Evolutionary conservation across 176 grass and related monocot genomes (phyloP), one percentile per base, ranked within the genome.

Genomic region (Saccharum officinarum): DNA sequence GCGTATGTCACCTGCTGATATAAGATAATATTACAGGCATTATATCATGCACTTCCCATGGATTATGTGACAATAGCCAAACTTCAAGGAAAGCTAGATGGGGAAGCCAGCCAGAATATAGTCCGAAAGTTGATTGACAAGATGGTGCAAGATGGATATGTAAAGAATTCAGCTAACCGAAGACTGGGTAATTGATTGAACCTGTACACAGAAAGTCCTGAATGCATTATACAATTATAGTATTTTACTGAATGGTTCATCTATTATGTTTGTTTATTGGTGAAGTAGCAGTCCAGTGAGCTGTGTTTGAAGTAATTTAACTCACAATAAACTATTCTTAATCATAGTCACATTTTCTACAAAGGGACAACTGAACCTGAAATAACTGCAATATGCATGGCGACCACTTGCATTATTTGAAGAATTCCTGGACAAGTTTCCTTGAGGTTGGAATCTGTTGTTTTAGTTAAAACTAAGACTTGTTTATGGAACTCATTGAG

Each of bases 61-160:
- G 92, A 99, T 91, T 96, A 94, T 81, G 93, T 94, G 59, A 89
- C 97, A 79, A 4, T 96, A 88, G 3, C 79, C 69, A 99, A 99
- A 75, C 93, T 99, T 88, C 97, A 98, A 42, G 91, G 73, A 18
- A 98, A 93, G 80, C 67, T 98, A 42, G 93, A 93, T 75, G 91
- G 96, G 40, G 89, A 95, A 87, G 93, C 87, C 40, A 98, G 18
- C 81, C 89, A 94, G 40, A 94, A 46, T 76, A 89, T 85, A 46
- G 92, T 94, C 38, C 41, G 92, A 25, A 96, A 94, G 86, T 86
- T 99, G 67, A 90, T 99, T 64, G 97, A 99, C 23, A 93, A 93
- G 87, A 99, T 99, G 97, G 83, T 93, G 78, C 93, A 91, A 72
- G 97, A 99, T 28, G 92, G 97, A 85, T 99, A 92, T 44, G 33